Conservation (phyloP, 2,329 filamentous ascomycete genomes). For the Exophiala alcalophila region DNA sequence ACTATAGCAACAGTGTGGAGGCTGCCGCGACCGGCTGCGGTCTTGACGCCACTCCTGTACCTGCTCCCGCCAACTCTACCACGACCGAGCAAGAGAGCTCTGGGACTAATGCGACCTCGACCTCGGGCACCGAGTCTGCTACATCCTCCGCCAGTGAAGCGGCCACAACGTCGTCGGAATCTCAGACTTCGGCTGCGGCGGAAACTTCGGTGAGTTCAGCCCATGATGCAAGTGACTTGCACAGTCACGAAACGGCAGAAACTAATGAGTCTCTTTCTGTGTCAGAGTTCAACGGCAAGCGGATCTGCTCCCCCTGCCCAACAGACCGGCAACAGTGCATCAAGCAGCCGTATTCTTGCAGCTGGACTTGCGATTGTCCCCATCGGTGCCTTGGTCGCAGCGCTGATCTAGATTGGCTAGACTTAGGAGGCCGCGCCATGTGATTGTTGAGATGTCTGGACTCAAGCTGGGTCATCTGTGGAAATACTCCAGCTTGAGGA, state of each 20-base stretch:
- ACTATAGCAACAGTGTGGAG: constrained; percentile 42
- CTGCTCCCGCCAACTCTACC: constrained; percentile 14
- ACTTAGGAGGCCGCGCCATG: too few species aligned
- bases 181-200: background rate
- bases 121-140: constrained; percentile 8
- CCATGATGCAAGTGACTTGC: background rate
- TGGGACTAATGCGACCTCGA: constrained; percentile 31
- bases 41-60: constrained; percentile 25
- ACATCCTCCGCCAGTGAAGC: constrained; percentile 11
- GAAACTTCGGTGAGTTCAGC: background rate
- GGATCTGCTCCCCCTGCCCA: background rate
- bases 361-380: too few species aligned
- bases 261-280: background rate
- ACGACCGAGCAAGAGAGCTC: too few species aligned
- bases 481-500: too few species aligned
- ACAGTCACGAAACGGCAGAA: background rate
- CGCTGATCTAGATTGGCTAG: too few species aligned
- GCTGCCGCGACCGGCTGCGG: constrained; percentile 36
- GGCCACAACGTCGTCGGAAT: background rate
- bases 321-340: background rate
- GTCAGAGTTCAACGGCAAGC: background rate
- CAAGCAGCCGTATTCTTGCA: too few species aligned
- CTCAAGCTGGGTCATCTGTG: too few species aligned
- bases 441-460: too few species aligned
- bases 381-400: too few species aligned